Conservation (phyloP, 805 yeast genomes). For the Wickerhamomyces sydowiorum region DNA sequence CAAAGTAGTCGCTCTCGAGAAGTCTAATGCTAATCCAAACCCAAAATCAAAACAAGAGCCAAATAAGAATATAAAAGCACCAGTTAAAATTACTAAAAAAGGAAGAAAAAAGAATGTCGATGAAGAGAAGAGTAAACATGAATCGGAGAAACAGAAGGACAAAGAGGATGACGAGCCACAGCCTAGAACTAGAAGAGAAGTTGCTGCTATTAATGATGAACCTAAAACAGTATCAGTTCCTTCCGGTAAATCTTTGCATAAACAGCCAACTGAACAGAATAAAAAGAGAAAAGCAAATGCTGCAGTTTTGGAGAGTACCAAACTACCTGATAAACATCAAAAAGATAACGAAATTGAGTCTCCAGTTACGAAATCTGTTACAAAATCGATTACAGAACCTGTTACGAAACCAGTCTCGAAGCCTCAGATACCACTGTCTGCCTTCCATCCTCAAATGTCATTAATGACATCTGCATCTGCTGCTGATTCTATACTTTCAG, state of each 20-base stretch:
- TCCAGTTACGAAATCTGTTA: neutral
- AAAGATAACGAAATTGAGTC: too few relatives aligned
- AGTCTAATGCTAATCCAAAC: neutral
- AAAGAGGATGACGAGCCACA: neutral
- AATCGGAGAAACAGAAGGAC: too few relatives aligned
- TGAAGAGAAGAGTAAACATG: neutral
- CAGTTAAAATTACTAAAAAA: neutral
- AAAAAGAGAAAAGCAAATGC: too few relatives aligned
- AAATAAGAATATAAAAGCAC: neutral
- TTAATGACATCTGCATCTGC: conserved; percentile 3
- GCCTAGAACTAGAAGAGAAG: too few relatives aligned
- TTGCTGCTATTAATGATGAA: too few relatives aligned
- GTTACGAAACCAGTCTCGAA: too few relatives aligned
- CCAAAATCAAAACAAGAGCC: neutral
- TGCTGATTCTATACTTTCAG: conserved; percentile 11
- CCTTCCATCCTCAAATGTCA: neutral
- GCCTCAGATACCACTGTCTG: too few relatives aligned
- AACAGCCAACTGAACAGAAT: too few relatives aligned
- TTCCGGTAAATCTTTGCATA: too few relatives aligned
- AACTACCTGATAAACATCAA: neutral
- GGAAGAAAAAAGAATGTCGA: neutral
- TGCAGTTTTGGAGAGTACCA: neutral
- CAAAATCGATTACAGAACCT: too few relatives aligned
- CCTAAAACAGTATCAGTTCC: too few relatives aligned
- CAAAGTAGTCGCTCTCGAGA: neutral